Evolutionary conservation across 495 filamentous ascomycete species (phyloP).

Genomic region (Daldinia loculata): DNA sequence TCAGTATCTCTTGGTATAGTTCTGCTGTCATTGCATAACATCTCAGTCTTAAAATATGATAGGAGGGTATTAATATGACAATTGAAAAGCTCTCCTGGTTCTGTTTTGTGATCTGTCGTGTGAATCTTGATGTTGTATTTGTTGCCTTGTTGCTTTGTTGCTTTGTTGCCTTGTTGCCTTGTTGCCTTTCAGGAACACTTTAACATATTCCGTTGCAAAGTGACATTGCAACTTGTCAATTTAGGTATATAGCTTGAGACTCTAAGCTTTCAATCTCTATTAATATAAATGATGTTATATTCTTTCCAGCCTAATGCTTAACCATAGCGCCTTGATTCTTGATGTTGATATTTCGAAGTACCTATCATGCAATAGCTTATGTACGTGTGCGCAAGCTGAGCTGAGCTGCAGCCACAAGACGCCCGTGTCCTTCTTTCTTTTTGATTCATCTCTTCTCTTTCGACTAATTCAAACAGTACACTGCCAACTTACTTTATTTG

Average conservation of each 20-base stretch:
- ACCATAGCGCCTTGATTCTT: not conserved
- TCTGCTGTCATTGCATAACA: constrained; percentile 35
- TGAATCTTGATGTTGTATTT: not conserved
- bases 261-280: not conserved
- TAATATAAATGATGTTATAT: not conserved
- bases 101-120: not conserved
- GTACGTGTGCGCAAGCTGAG: not conserved
- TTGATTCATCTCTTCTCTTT: not conserved
- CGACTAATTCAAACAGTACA: not conserved
- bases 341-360: not conserved
- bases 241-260: too few species aligned
- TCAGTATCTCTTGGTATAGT: constrained; percentile 28
- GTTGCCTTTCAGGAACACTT: not conserved
- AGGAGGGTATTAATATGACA: constrained; percentile 46
- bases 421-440: not conserved
- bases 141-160: too few species aligned
- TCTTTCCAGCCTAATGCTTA: not conserved
- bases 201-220: not conserved
- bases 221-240: not conserved
- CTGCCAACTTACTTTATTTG: not conserved
- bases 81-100: constrained; percentile 6
- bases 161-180: too few species aligned
- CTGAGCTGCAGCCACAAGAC: not conserved
- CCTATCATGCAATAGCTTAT: not conserved
- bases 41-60: constrained; percentile 32